Evolutionary conservation across 345 rosid genomes (phyloP), one percentile per base, ranked within the genome.

Genomic region (Balakata baccata): DNA sequence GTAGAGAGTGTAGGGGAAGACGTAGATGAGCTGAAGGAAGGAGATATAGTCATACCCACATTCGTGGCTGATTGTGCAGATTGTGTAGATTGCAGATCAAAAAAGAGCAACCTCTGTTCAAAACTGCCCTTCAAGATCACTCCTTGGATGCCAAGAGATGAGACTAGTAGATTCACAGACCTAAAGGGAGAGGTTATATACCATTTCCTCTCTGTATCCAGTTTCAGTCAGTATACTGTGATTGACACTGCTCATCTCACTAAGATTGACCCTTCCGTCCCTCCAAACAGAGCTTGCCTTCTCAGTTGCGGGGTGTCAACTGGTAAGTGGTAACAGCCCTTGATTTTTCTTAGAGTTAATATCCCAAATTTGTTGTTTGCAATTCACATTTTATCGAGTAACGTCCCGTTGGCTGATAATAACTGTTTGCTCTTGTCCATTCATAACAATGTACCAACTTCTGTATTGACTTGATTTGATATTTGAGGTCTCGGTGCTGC

Each of bases 251-350:
- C 89, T n/a, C 85, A 94, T 73, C 62, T 94, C 4, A 85, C 84
- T 1, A 92, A 89, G 84, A 80, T 90, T 25, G 94, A 92, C 74
- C 82, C 87, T 58, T 70, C 85, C 11, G 56, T 87, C 66, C 92
- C 96, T 68, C 96, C 97, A 38, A 84, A 78, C 43, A 86, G 70
- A 74, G 98, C 97, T 29, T 90, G 96, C 75, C 97, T 94, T 71
- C 87, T 94, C 17, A 85, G 97, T 56, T 94, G 98, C 18, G 97
- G 98, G 72, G 84, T 94, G 49, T 87, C 98, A 38, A 92, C 98
- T 58, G 98, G 98, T 87, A 83, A 29, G 34, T 2, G 34, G 2
- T 29, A 57, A 25, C 4, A 58, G 11, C 12, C 25, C 25, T 54
- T 22, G 23, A 7, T 22, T 77, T 43, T 18, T n/a, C n/a, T n/a